Evolutionary conservation across 805 yeast genomes (phyloP).

Genomic region (Kluyveromyces aestuarii): DNA sequence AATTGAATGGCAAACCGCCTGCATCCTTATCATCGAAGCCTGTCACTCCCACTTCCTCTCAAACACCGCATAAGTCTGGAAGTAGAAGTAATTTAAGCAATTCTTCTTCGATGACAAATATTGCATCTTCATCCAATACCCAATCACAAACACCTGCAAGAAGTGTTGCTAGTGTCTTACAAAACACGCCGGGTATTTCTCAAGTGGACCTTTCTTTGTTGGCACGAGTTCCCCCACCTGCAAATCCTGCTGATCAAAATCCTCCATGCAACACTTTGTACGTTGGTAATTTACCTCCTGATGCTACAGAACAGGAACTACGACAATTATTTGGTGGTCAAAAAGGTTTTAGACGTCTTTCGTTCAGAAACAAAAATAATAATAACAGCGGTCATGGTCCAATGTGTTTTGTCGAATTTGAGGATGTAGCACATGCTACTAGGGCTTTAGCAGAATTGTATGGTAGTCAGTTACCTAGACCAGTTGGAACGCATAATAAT

Average conservation of each 20-base stretch:
- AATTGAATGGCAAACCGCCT: background rate
- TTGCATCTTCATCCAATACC: slow-evolving; percentile 9
- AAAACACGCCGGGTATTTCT: slow-evolving; percentile 17
- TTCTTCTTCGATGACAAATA: slow-evolving; percentile 5
- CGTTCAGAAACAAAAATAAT: slow-evolving; percentile 70
- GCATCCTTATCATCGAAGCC: slow-evolving; percentile 5
- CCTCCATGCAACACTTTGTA: slow-evolving; percentile 97
- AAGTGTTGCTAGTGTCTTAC: slow-evolving; percentile 5
- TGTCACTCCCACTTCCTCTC: slow-evolving; percentile 10
- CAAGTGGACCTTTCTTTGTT: slow-evolving; percentile 59
- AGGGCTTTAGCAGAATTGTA: slow-evolving; percentile 88
- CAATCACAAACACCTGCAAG: slow-evolving; percentile 9
- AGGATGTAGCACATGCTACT: slow-evolving; percentile 89
- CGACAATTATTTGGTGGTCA: slow-evolving; percentile 81
- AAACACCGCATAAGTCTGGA: slow-evolving; percentile 1
- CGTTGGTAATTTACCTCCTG: slow-evolving; percentile 96
- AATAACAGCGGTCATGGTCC: slow-evolving; percentile 74
- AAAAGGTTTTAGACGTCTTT: slow-evolving; percentile 84
- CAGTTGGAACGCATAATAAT: slow-evolving; percentile 42
- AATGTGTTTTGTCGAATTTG: slow-evolving; percentile 99
- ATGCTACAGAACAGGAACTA: slow-evolving; percentile 89
- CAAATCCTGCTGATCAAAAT: slow-evolving; percentile 97
- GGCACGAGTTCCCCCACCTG: slow-evolving; percentile 82
- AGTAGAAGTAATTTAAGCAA: slow-evolving; percentile 8
- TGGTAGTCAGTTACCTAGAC: slow-evolving; percentile 83